Evolutionary conservation across 192 early-diverging fungal species (phyloP), one percentile per base, ranked within the genome.

Genomic region (Umbelopsis ramanniana): DNA sequence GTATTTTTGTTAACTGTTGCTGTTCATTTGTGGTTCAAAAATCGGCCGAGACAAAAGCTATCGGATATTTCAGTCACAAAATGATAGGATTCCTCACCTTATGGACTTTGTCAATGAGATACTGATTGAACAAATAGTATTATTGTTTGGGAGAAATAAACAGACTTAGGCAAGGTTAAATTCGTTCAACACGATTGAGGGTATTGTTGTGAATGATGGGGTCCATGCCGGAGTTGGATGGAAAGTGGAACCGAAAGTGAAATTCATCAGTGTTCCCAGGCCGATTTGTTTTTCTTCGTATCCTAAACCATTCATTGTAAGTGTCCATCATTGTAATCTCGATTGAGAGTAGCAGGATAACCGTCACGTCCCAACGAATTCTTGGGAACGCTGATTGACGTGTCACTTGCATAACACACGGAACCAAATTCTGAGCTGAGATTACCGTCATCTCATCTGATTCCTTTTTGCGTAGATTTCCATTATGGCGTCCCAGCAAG

Each of bases 401-500:
- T 63, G 57, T 63, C 57, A 63, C 57, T 63, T 35, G 57, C 57
- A 63, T 63, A 63, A 19, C 57, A 17, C 53, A 35, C 57, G 29
- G 6, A 37, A 19, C 26, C 23, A n/a, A 50, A 50, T 50, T 38
- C 57, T 63, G 57, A 35, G 57, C 33, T 35, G 57, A 63, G 57
- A 11, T 63, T 63, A 33, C 48, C 48, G 14, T 50, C 48, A 50
- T 50, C 48, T 50, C 57, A 63, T 63, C 57, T 63, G 57, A 19
- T 63, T 29, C 57, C 11, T 38, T 63, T n/a, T 63, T 63, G 57
- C 33, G 19, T 63, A 63, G 57, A 63, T 63, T 63, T 37, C 29
- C 57, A 63, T 63, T 15, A 63, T 63, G 57, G 57, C 57, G 57
- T 63, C 57, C 57, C 57, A 63, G 10, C 57, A 63, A 63, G 33